Conservation (phyloP, 108 stramenopile species). For the Cyclotella baltica region DNA sequence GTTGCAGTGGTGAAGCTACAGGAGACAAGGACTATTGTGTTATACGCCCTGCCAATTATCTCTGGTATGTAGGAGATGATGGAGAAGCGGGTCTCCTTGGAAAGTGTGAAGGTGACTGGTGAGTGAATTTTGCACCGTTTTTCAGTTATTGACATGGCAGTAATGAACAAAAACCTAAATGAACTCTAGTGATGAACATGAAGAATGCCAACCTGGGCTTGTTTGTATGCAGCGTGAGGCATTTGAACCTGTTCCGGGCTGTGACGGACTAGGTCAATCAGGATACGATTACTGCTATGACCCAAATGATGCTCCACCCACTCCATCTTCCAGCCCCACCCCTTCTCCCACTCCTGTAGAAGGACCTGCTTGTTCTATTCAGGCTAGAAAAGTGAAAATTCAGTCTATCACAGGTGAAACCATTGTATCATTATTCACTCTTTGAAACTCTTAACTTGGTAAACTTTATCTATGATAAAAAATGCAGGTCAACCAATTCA, state of each 20-base stretch:
- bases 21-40: too few species aligned
- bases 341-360: too few species aligned
- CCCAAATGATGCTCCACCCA: neutral
- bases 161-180: neutral
- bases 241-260: neutral
- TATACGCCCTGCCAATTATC: neutral
- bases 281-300: neutral
- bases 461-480: too few species aligned
- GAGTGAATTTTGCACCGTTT: neutral
- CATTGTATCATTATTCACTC: too few species aligned
- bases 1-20: too few species aligned
- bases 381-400: neutral
- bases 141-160: neutral
- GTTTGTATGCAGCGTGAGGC: neutral
- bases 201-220: neutral
- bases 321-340: too few species aligned
- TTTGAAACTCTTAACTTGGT: too few species aligned
- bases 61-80: neutral
- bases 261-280: neutral
- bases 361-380: too few species aligned
- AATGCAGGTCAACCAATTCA: constrained; percentile 4
- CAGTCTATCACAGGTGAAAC: neutral
- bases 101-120: neutral
- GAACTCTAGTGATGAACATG: neutral
- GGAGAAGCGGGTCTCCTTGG: neutral